These are phyloP conservation scores for Neofusicoccum parvum DNA, from an alignment of 2,329 filamentous ascomycete genomes.

Conservation along the genomic window DNA sequence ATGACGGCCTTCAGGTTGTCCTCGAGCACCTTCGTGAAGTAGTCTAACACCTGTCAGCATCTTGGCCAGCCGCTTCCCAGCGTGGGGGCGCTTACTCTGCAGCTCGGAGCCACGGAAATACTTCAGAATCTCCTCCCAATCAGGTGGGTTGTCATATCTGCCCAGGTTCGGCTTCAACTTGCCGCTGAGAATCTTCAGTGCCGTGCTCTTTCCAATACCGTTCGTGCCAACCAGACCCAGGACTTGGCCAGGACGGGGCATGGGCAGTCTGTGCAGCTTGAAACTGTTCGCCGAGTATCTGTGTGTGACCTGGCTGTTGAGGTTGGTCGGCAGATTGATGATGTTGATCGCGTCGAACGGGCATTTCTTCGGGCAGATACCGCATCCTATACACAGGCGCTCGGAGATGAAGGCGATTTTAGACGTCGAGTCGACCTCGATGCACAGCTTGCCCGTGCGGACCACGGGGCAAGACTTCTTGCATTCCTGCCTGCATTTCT, in stretches of 20 bases:
- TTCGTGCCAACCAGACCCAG: constrained; percentile 97
- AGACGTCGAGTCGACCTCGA: constrained; percentile 85
- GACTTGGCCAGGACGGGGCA: constrained; percentile 92
- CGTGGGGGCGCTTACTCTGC: constrained; percentile 68
- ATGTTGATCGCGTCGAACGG: constrained; percentile 98
- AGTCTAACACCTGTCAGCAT: constrained; percentile 62
- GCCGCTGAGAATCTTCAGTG: constrained; percentile 95
- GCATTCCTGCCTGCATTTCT: constrained; percentile 99
- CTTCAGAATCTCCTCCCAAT: constrained; percentile 99
- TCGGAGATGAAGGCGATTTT: constrained; percentile 99
- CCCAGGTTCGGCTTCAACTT: constrained; percentile 99
- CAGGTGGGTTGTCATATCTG: constrained; percentile 90
- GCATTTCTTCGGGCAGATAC: constrained; percentile 99
- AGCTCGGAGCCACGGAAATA: constrained; percentile 97
- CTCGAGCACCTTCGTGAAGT: constrained; percentile 97
- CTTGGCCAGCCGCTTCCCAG: not conserved
- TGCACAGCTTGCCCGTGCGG: constrained; percentile 94
- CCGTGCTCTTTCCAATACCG: constrained; percentile 99
- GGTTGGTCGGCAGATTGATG: constrained; percentile 99
- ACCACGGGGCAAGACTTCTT: constrained; percentile 99
- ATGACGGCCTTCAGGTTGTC: constrained; percentile 97
- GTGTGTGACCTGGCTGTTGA: constrained; percentile 97
- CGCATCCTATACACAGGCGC: constrained; percentile 92
- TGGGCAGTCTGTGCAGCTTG: constrained; percentile 96
- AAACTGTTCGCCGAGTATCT: constrained; percentile 99